Conservation (phyloP, 305 asterid species). For the Ajuga reptans region DNA sequence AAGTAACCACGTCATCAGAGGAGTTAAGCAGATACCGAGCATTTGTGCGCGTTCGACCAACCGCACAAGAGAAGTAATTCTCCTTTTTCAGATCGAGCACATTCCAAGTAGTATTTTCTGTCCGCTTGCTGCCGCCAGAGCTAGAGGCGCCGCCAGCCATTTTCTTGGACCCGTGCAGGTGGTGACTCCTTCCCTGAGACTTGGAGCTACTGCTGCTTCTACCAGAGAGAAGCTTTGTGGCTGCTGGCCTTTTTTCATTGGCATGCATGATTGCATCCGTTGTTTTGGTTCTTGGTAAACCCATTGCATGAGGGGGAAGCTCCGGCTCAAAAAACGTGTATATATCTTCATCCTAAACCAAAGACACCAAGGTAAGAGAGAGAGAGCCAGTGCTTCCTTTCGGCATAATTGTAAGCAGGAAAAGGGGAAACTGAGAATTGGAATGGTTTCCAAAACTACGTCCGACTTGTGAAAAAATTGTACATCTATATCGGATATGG, state of each 20-base stretch:
- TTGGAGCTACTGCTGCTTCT: constrained; percentile 35
- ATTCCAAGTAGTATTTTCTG: constrained; percentile 64
- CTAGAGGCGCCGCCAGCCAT: constrained; percentile 14
- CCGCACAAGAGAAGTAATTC: constrained; percentile 83
- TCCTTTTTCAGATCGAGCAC: constrained; percentile 90
- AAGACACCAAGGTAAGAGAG: background rate
- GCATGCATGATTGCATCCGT: constrained; percentile 38
- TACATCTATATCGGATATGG: no score
- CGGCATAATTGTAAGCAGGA: no score
- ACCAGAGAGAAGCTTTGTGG: constrained; percentile 38
- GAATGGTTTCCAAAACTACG: no score
- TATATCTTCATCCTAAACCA: constrained; percentile 76
- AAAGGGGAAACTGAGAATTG: background rate
- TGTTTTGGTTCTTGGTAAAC: constrained; percentile 42
- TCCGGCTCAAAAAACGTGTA: constrained; percentile 90
- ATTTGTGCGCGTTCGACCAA: constrained; percentile 65
- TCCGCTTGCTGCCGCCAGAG: constrained; percentile 42
- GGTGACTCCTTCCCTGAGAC: constrained; percentile 22
- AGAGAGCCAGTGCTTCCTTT: no score
- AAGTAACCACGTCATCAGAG: constrained; percentile 58
- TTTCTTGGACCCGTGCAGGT: constrained; percentile 29
- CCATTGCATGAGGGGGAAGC: constrained; percentile 50
- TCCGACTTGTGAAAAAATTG: no score
- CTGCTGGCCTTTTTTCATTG: constrained; percentile 29
- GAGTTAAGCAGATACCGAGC: constrained; percentile 65